These are phyloP conservation scores for Hypoxylon fuscum DNA, from an alignment of 495 filamentous ascomycete species.

Conservation along the genomic window DNA sequence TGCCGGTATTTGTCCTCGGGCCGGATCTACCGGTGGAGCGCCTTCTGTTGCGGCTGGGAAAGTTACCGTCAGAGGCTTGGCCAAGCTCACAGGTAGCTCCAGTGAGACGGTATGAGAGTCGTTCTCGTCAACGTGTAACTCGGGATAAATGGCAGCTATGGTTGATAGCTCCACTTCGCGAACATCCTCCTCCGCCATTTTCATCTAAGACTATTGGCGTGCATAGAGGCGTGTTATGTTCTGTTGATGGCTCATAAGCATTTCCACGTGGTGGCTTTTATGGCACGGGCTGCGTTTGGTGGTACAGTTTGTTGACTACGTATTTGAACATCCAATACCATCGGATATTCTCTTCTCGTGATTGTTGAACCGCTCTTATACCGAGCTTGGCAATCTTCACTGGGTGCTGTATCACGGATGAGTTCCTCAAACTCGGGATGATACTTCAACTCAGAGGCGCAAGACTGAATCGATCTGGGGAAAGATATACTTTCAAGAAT, in stretches of 20 bases:
- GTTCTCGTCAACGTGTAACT: constrained; percentile 70
- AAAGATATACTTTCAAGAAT: too few relatives aligned
- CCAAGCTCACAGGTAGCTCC: constrained; percentile 76
- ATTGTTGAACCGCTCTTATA: not conserved
- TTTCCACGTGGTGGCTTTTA: constrained; percentile 26
- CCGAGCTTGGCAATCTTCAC: not conserved
- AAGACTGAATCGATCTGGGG: too few relatives aligned
- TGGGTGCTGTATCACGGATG: too few relatives aligned
- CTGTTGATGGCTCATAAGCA: constrained; percentile 22
- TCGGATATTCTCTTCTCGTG: constrained; percentile 13
- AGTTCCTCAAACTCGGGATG: too few relatives aligned
- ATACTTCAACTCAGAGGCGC: too few relatives aligned
- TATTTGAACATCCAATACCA: not conserved
- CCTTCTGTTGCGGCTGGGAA: constrained; percentile 68
- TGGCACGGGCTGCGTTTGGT: not conserved
- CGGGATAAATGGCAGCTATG: constrained; percentile 89
- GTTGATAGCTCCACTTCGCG: constrained; percentile 82
- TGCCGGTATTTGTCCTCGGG: constrained; percentile 19
- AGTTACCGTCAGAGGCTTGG: constrained; percentile 70
- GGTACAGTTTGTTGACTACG: not conserved
- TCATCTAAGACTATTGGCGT: constrained; percentile 41
- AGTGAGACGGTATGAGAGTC: constrained; percentile 72
- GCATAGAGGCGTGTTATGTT: constrained; percentile 22
- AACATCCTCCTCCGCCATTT: constrained; percentile 66
- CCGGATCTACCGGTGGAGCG: constrained; percentile 28